Evolutionary conservation across 2,329 filamentous ascomycete genomes (phyloP).

Genomic region (Colletotrichum sp.): DNA sequence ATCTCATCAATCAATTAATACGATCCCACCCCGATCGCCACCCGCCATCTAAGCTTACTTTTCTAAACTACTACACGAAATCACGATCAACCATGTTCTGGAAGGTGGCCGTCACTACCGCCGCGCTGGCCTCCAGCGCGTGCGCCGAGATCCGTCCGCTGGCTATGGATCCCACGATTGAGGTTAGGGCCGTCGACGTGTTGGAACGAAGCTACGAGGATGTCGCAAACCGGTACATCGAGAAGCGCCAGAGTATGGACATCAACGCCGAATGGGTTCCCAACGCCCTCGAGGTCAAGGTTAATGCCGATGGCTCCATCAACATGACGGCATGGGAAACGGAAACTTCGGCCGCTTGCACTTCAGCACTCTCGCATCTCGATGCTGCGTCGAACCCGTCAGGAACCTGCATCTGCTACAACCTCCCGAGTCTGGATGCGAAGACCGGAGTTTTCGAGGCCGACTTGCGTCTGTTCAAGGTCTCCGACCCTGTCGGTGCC

Average conservation of each 20-base stretch:
- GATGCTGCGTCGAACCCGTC: conserved; percentile 71
- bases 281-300: conserved; percentile 29
- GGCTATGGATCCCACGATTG: conserved; percentile 31
- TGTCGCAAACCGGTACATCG: conserved; percentile 23
- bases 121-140: conserved; percentile 17
- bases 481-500: conserved; percentile 61
- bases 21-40: neutral
- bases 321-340: conserved; percentile 63
- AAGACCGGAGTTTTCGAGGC: conserved; percentile 75
- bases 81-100: conserved; percentile 14
- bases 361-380: conserved; percentile 57
- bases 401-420: conserved; percentile 83
- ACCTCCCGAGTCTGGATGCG: conserved; percentile 74
- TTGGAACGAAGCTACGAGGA: conserved; percentile 19
- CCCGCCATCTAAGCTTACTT: neutral
- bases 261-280: conserved; percentile 10
- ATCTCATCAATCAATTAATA: neutral
- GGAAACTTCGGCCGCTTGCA: conserved; percentile 63
- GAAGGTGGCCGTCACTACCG: conserved; percentile 17
- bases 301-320: conserved; percentile 48
- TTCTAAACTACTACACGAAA: neutral
- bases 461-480: conserved; percentile 76
- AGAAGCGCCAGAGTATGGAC: conserved; percentile 22
- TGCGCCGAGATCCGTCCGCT: conserved; percentile 19
- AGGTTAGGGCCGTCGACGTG: conserved; percentile 26